Conservation (phyloP, 352 stramenopile species). For the Globisporangium camurandrum region DNA sequence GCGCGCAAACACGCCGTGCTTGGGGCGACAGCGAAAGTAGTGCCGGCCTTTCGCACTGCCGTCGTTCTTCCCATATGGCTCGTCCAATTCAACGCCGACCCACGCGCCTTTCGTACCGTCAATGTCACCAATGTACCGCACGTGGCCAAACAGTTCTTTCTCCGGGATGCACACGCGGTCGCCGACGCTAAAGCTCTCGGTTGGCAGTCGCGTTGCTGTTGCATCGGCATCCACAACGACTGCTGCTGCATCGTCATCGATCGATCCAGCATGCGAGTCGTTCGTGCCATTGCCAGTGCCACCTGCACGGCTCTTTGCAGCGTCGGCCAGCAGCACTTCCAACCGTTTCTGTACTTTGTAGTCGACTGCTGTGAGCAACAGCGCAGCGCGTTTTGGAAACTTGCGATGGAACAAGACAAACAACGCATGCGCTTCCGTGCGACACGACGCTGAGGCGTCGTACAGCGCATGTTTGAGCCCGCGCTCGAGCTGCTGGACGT, state of each 20-base stretch:
- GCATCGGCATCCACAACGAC: not conserved
- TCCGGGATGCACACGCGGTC: slow-evolving; percentile 82
- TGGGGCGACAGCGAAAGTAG: slow-evolving; percentile 74
- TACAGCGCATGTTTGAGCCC: slow-evolving; percentile 62
- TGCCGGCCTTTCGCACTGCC: slow-evolving; percentile 71
- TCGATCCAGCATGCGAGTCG: slow-evolving; percentile 27
- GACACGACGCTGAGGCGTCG: slow-evolving; percentile 69
- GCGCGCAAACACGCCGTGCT: slow-evolving; percentile 73
- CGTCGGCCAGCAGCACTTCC: slow-evolving; percentile 37
- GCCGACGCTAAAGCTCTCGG: slow-evolving; percentile 47
- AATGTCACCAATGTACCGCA: slow-evolving; percentile 72
- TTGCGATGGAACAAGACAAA: slow-evolving; percentile 67
- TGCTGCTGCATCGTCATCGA: slow-evolving; percentile 32
- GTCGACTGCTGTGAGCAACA: slow-evolving; percentile 62
- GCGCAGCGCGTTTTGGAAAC: slow-evolving; percentile 65
- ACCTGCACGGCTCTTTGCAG: slow-evolving; percentile 7
- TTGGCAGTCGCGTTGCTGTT: slow-evolving; percentile 19
- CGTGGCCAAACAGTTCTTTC: slow-evolving; percentile 76
- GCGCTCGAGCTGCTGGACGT: slow-evolving; percentile 79
- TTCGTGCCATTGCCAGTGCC: too few species aligned
- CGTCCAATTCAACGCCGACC: slow-evolving; percentile 75
- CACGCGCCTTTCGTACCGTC: slow-evolving; percentile 59
- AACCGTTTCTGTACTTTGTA: slow-evolving; percentile 82
- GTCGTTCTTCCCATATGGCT: slow-evolving; percentile 76
- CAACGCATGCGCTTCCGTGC: slow-evolving; percentile 55